Evolutionary conservation across 352 stramenopile genomes (phyloP).

Genomic region (Globisporangium nunn): DNA sequence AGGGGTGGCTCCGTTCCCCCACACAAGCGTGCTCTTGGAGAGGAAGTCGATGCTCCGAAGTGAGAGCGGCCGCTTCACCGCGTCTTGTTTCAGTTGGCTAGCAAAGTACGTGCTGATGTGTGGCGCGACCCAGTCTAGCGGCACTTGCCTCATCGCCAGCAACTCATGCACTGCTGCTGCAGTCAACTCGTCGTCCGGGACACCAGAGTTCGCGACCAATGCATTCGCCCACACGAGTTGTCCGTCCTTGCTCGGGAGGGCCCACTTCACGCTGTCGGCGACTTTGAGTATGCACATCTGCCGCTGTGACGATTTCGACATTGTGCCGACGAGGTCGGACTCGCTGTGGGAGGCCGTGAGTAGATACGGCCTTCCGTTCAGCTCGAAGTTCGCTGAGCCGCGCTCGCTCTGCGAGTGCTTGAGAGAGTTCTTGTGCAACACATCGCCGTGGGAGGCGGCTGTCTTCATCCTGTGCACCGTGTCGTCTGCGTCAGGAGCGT

Average conservation of each 20-base stretch:
- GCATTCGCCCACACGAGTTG: constrained; percentile 63
- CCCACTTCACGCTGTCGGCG: constrained; percentile 34
- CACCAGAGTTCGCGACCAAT: constrained; percentile 33
- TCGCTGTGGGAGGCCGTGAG: constrained; percentile 31
- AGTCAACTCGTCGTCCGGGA: constrained; percentile 15
- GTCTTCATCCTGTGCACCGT: constrained; percentile 7
- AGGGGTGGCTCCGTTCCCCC: constrained; percentile 32
- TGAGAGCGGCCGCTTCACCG: constrained; percentile 58
- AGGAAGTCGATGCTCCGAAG: constrained; percentile 74
- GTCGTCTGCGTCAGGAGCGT: background rate
- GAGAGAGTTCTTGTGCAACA: constrained; percentile 10
- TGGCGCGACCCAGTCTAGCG: constrained; percentile 56
- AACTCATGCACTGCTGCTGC: constrained; percentile 30
- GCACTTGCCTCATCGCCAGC: constrained; percentile 29
- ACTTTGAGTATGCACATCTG: constrained; percentile 50
- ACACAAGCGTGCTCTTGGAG: constrained; percentile 62
- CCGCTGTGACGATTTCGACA: constrained; percentile 23
- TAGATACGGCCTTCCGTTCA: background rate
- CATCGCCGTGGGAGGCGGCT: constrained; percentile 8
- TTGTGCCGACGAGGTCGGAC: constrained; percentile 21
- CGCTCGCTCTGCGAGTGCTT: constrained; percentile 16
- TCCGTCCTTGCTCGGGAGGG: constrained; percentile 38
- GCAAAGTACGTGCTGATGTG: constrained; percentile 77
- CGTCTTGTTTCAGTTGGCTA: constrained; percentile 57
- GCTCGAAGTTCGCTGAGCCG: background rate